phyloP scores from a whole-genome alignment of 768 basidiomycete species.

The Amanita phalloides region DNA sequence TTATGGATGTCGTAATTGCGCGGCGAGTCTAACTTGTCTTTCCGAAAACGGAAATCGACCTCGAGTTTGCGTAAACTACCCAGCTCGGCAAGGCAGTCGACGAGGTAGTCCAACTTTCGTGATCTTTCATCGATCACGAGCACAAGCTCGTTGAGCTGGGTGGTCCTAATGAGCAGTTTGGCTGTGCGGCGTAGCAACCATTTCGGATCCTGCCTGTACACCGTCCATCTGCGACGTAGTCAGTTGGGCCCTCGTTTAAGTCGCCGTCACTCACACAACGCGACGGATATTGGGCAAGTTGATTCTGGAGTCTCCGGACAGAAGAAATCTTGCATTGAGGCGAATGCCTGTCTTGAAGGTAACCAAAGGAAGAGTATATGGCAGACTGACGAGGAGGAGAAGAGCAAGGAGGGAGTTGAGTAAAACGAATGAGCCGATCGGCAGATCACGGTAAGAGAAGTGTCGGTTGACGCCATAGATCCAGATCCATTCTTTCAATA shows the following conservation, averaged over 20 bases:
- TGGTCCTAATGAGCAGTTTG: background rate
- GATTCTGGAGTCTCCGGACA: background rate
- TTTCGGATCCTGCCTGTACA: background rate
- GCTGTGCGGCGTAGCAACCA: background rate
- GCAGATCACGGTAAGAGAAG: background rate
- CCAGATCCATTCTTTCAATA: background rate
- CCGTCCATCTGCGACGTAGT: background rate
- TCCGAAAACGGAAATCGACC: background rate
- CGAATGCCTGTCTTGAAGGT: background rate
- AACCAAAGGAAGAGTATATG: background rate
- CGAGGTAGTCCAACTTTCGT: background rate
- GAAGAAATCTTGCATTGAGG: background rate
- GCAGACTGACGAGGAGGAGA: background rate
- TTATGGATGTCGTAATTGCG: background rate
- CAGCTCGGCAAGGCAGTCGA: background rate
- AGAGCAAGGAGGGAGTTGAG: background rate
- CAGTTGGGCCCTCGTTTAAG: background rate
- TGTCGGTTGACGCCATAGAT: background rate
- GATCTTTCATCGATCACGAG: background rate
- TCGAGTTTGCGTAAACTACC: background rate
- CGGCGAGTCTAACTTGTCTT: background rate
- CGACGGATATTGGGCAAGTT: background rate
- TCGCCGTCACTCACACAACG: background rate
- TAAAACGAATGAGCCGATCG: background rate
- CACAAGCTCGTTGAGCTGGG: background rate